These are phyloP conservation scores for Acanthamoeba castellanii DNA, from an alignment of 208 protist genomes.

Conservation along the genomic window DNA sequence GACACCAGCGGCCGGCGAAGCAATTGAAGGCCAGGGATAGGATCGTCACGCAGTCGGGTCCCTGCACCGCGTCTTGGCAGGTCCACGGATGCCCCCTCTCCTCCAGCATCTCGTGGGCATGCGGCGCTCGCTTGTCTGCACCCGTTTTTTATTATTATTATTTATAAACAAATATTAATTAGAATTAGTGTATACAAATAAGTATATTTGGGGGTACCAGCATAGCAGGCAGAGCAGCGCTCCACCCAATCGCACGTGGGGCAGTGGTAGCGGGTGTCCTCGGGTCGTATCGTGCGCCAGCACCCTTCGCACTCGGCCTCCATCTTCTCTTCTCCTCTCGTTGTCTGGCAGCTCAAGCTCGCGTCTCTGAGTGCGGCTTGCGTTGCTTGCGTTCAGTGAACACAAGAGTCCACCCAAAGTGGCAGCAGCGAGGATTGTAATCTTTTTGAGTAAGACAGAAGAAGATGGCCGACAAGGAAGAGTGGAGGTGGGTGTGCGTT, in stretches of 20 bases:
- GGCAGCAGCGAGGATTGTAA: too few relatives aligned
- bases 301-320: conserved; percentile 9
- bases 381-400: too few relatives aligned
- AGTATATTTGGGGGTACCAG: not conserved
- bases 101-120: not conserved
- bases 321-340: too few relatives aligned
- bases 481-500: not conserved
- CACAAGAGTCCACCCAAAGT: too few relatives aligned
- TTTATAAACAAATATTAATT: too few relatives aligned
- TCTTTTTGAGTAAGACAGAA: too few relatives aligned
- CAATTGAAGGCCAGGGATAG: not conserved
- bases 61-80: not conserved
- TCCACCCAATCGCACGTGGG: conserved; percentile 4
- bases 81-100: conserved; percentile 9
- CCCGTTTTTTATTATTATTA: not conserved
- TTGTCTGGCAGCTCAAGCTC: not conserved
- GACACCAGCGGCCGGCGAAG: not conserved
- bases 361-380: too few relatives aligned
- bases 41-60: not conserved
- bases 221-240: not conserved
- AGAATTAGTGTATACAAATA: not conserved
- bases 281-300: not conserved
- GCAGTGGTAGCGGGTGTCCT: not conserved
- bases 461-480: not conserved
- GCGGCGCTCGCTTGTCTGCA: not conserved